Evolutionary conservation across 2,329 filamentous ascomycete species (phyloP).

Genomic region (Fusarium tjaetaba): DNA sequence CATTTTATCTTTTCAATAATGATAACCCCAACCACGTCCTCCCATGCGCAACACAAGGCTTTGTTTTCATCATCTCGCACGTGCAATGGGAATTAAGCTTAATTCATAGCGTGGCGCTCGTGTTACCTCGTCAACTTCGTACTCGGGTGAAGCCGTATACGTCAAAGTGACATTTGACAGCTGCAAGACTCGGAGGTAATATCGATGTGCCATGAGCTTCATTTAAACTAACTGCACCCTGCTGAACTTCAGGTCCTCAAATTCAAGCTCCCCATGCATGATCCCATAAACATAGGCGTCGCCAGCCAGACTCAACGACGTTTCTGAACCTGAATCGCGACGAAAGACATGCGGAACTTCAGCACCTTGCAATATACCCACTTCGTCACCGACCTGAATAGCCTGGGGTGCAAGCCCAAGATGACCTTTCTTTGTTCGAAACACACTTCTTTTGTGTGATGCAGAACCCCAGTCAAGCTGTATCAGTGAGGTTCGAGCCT

Average conservation of each 20-base stretch:
- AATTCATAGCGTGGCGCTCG: neutral
- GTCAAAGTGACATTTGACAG: neutral
- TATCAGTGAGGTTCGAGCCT: neutral
- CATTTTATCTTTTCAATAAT: too few species aligned
- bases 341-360: neutral
- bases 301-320: neutral
- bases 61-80: neutral
- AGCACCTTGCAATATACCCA: neutral
- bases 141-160: neutral
- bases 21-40: neutral
- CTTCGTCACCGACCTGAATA: neutral
- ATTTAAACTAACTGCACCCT: neutral
- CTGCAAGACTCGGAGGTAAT: too few species aligned
- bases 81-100: neutral
- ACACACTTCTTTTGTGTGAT: neutral
- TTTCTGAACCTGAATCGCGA: neutral
- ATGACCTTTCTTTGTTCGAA: neutral
- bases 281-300: neutral
- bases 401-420: neutral
- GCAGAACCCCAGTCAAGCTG: constrained; percentile 1
- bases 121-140: neutral
- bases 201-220: accelerated
- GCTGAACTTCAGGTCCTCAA: neutral
- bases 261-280: neutral
- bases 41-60: too few species aligned